Conservation (phyloP, 1,284 basidiomycete species). For the Prillingera fragicola region DNA sequence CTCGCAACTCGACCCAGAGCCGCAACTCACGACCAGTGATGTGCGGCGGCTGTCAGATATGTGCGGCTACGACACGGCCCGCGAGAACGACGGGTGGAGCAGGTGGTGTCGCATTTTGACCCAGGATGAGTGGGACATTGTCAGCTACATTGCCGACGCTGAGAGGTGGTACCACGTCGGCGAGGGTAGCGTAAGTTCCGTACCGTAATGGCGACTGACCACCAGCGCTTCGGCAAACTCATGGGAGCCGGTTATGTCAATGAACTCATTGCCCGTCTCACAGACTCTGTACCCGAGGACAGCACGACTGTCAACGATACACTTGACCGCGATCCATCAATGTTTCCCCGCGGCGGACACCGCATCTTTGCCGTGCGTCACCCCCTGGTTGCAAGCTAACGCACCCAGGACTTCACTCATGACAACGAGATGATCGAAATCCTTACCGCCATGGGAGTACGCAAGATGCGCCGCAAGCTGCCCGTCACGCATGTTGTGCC, state of each 20-base stretch:
- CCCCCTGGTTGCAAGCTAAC: constrained; percentile 53
- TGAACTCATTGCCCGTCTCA: constrained; percentile 75
- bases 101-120: constrained; percentile 67
- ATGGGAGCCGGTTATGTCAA: constrained; percentile 66
- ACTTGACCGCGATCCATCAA: constrained; percentile 58
- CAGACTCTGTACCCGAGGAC: constrained; percentile 58
- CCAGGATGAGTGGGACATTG: constrained; percentile 56
- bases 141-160: constrained; percentile 67
- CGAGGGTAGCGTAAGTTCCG: constrained; percentile 55
- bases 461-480: constrained; percentile 36
- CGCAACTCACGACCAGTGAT: constrained; percentile 58
- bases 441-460: constrained; percentile 66
- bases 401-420: constrained; percentile 64
- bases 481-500: constrained; percentile 12
- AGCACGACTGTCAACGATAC: constrained; percentile 73
- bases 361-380: constrained; percentile 35
- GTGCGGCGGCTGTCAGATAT: constrained; percentile 61
- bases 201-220: constrained; percentile 1
- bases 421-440: constrained; percentile 76
- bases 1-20: constrained; percentile 51
- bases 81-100: constrained; percentile 50
- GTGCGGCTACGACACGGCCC: constrained; percentile 67
- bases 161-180: constrained; percentile 65
- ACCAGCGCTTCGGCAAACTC: constrained; percentile 28
- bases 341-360: constrained; percentile 58